Conservation (phyloP, 1,284 basidiomycete species). For the Somion occarium region DNA sequence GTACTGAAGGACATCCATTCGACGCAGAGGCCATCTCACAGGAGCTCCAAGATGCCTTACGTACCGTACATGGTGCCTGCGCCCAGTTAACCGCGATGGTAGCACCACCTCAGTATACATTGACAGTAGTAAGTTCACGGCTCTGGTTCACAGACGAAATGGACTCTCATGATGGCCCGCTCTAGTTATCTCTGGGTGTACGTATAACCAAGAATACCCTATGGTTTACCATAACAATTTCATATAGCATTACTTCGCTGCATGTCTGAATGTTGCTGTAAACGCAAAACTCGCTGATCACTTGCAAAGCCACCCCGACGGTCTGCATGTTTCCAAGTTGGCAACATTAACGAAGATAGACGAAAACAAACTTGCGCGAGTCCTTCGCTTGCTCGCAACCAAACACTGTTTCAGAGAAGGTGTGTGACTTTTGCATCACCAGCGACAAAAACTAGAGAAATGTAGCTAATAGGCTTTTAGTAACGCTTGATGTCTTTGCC, state of each 20-base stretch:
- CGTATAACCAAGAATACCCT: too few species aligned
- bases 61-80: slow-evolving; percentile 4
- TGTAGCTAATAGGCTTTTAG: slow-evolving; percentile 8
- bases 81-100: slow-evolving; percentile 4
- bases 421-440: slow-evolving; percentile 11
- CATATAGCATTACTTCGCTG: slow-evolving; percentile 1
- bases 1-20: neutral
- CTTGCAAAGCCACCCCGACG: slow-evolving; percentile 24
- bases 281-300: slow-evolving; percentile 29
- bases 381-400: slow-evolving; percentile 32
- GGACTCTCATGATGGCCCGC: neutral
- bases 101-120: neutral
- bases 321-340: slow-evolving; percentile 29
- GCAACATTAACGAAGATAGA: slow-evolving; percentile 24
- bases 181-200: neutral
- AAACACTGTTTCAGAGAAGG: slow-evolving; percentile 36
- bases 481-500: slow-evolving; percentile 18
- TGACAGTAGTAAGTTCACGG: neutral
- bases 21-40: neutral
- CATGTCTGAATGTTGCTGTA: slow-evolving; percentile 13
- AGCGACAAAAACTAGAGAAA: neutral
- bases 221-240: too few species aligned
- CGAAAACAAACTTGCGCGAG: slow-evolving; percentile 27
- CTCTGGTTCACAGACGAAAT: neutral
- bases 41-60: neutral